phyloP scores from a whole-genome alignment of 371 early-diverging fungal genomes.

The Mortierella sp. region DNA sequence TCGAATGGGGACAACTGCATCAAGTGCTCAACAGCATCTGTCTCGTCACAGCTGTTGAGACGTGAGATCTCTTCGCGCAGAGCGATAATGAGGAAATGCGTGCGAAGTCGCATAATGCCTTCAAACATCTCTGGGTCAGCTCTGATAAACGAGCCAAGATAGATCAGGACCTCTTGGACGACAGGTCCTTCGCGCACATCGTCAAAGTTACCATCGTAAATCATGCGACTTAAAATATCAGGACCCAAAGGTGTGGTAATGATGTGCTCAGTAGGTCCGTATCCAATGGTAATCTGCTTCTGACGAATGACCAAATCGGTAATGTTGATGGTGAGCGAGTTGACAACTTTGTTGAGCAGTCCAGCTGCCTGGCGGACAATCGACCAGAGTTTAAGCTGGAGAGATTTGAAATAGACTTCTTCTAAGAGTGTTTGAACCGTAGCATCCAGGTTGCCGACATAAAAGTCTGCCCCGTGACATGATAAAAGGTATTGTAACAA shows the following conservation, averaged over 20 bases:
- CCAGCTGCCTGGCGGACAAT: constrained; percentile 89
- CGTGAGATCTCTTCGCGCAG: constrained; percentile 89
- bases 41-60: constrained; percentile 78
- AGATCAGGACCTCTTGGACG: constrained; percentile 88
- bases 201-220: constrained; percentile 68
- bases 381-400: constrained; percentile 82
- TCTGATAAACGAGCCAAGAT: constrained; percentile 82
- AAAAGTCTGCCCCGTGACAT: constrained; percentile 72
- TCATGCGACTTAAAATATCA: constrained; percentile 73
- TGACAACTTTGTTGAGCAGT: constrained; percentile 79
- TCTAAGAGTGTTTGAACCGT: constrained; percentile 77
- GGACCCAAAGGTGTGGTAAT: constrained; percentile 80
- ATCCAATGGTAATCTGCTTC: constrained; percentile 86
- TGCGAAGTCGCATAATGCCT: constrained; percentile 88
- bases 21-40: constrained; percentile 84
- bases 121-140: constrained; percentile 81
- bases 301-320: constrained; percentile 87
- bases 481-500: constrained; percentile 85
- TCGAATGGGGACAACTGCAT: constrained; percentile 89
- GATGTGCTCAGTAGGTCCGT: constrained; percentile 74
- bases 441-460: constrained; percentile 64
- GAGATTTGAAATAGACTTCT: constrained; percentile 87
- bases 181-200: constrained; percentile 90
- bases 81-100: constrained; percentile 86
- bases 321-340: constrained; percentile 83